Conservation (phyloP, 2,329 filamentous ascomycete genomes). For the Fusarium sp. region DNA sequence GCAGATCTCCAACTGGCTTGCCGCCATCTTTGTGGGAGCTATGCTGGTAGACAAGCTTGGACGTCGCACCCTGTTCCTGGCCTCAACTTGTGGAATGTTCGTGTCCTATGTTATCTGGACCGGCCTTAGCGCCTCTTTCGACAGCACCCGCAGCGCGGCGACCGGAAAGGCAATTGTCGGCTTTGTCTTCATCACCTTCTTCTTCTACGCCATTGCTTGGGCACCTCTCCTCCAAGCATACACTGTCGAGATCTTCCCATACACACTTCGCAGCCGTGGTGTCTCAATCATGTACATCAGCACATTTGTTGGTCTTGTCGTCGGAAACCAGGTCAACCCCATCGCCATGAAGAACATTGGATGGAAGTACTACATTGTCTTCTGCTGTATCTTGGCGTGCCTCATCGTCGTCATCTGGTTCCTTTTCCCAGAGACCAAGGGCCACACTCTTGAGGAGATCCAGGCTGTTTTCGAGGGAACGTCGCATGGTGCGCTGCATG, state of each 20-base stretch:
- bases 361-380: conserved; percentile 61
- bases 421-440: conserved; percentile 55
- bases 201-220: conserved; percentile 56
- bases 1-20: conserved; percentile 57
- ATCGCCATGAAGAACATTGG: conserved; percentile 56
- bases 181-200: conserved; percentile 59
- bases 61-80: conserved; percentile 58
- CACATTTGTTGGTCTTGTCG: conserved; percentile 44
- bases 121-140: conserved; percentile 47
- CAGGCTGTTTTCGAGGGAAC: conserved; percentile 50
- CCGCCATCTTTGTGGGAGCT: conserved; percentile 56
- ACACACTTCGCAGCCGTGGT: conserved; percentile 41
- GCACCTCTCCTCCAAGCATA: conserved; percentile 53
- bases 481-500: conserved; percentile 1
- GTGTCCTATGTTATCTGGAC: conserved; percentile 54
- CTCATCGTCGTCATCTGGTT: conserved; percentile 56
- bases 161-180: conserved; percentile 52
- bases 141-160: conserved; percentile 34
- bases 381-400: conserved; percentile 53
- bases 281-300: conserved; percentile 42
- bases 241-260: conserved; percentile 49
- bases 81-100: conserved; percentile 56
- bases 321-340: conserved; percentile 60
- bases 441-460: conserved; percentile 51
- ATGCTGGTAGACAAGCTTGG: conserved; percentile 58